Percentiles rank a stretch among this genome's conserved stretches.
phyloP scores from a whole-genome alignment of 805 yeast species.

The Zygosaccharomyces bisporus region DNA sequence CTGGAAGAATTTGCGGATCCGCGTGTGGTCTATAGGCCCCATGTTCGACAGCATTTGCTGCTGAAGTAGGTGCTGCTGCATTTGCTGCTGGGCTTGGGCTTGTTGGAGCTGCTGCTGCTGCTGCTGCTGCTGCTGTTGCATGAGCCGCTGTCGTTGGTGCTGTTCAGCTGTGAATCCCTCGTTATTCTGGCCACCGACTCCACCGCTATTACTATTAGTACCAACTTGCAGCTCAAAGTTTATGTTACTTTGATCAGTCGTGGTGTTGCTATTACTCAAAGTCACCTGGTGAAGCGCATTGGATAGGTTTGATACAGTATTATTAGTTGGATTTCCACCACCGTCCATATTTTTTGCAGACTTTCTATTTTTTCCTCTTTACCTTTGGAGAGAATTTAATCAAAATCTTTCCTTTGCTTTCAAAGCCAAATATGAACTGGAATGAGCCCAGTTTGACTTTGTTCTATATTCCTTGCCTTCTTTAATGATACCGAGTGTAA shows the following conservation, averaged over 20 bases:
- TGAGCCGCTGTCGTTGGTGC: constrained; percentile 25
- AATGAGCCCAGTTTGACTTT: neutral
- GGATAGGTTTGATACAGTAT: constrained; percentile 34
- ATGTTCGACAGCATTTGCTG: constrained; percentile 18
- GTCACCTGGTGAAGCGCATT: constrained; percentile 37
- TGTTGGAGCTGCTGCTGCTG: constrained; percentile 10
- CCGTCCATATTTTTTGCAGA: constrained; percentile 2
- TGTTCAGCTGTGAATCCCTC: constrained; percentile 7
- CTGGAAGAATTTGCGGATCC: constrained; percentile 68
- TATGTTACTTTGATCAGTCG: constrained; percentile 31
- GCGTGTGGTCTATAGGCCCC: constrained; percentile 44
- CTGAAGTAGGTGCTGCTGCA: constrained; percentile 22
- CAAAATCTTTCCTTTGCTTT: neutral
- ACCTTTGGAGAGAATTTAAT: neutral
- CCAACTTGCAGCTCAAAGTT: constrained; percentile 21
- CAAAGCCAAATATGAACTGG: neutral
- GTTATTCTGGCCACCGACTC: constrained; percentile 14
- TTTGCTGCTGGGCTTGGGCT: constrained; percentile 19
- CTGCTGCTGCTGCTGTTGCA: constrained; percentile 11
- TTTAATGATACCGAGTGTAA: neutral
- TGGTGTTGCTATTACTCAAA: constrained; percentile 29
- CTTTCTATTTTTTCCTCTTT: neutral
- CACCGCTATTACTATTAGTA: constrained; percentile 15
- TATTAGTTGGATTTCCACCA: constrained; percentile 13
- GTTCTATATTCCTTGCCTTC: neutral